Evolutionary conservation across 1,139 yeast species (phyloP).

Genomic region (Pichia sp.): DNA sequence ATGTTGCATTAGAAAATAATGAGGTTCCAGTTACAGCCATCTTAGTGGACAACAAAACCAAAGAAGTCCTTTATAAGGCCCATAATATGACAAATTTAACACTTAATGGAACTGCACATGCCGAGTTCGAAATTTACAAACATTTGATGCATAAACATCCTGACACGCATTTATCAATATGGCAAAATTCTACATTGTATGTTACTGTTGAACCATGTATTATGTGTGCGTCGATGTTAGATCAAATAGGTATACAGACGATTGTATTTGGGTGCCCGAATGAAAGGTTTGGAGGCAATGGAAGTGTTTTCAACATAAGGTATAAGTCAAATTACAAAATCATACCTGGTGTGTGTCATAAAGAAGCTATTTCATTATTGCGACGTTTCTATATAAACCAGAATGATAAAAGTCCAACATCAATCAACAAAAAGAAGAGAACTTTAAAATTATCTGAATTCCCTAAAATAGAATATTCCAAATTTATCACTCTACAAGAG

Average conservation of each 20-base stretch:
- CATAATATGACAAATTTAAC: slow-evolving; percentile 89
- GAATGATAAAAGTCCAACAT: slow-evolving; percentile 81
- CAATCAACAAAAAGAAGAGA: slow-evolving; percentile 72
- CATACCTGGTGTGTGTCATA: slow-evolving; percentile 75
- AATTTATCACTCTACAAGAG: slow-evolving; percentile 44
- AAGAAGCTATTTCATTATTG: slow-evolving; percentile 78
- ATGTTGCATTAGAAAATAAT: slow-evolving; percentile 49
- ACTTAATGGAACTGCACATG: slow-evolving; percentile 83
- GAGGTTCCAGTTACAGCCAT: slow-evolving; percentile 81
- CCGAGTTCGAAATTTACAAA: slow-evolving; percentile 84
- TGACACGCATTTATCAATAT: slow-evolving; percentile 32
- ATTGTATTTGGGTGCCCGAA: slow-evolving; percentile 93
- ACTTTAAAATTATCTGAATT: slow-evolving; percentile 66
- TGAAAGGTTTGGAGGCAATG: slow-evolving; percentile 96
- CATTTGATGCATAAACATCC: slow-evolving; percentile 38
- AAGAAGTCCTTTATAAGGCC: slow-evolving; percentile 67
- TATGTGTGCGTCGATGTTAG: slow-evolving; percentile 94
- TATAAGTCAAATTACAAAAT: slow-evolving; percentile 37
- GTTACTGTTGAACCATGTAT: slow-evolving; percentile 99
- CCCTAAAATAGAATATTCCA: slow-evolving; percentile 52
- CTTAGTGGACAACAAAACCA: slow-evolving; percentile 42
- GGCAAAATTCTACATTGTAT: slow-evolving; percentile 61
- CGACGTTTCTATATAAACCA: slow-evolving; percentile 84
- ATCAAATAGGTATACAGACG: slow-evolving; percentile 70
- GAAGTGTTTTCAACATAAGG: slow-evolving; percentile 72